Evolutionary conservation across 164 flowering plant genomes (phyloP).

Genomic region (Vitis rupestris): DNA sequence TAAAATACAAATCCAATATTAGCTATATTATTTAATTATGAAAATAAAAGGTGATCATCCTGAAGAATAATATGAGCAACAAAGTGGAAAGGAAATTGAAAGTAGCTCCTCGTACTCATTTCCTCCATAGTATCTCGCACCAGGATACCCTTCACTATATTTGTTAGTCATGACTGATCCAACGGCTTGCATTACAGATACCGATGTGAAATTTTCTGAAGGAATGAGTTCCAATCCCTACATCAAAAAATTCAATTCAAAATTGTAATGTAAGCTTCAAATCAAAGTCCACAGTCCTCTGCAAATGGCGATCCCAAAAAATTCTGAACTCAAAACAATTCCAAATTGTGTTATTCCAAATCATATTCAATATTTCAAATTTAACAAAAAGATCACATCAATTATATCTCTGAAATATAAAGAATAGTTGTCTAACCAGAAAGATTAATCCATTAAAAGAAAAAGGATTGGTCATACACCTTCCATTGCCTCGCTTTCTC

Average conservation of each 20-base stretch:
- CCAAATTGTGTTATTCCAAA: too few species aligned
- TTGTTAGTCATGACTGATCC: conserved; percentile 99
- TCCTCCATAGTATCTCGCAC: conserved; percentile 99
- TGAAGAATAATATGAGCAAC: not conserved
- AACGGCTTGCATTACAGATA: conserved; percentile 99
- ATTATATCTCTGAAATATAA: too few species aligned
- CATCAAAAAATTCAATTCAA: too few species aligned
- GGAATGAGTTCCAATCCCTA: conserved; percentile 97
- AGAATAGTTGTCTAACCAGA: too few species aligned
- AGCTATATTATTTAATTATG: not conserved
- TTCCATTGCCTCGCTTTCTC: conserved; percentile 88
- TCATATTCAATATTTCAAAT: too few species aligned
- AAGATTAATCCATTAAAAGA: too few species aligned
- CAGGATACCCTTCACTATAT: conserved; percentile 99
- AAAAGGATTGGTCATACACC: conserved; percentile 24
- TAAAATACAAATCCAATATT: not conserved
- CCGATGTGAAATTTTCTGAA: conserved; percentile 97
- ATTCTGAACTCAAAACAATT: too few species aligned
- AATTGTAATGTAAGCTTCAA: too few species aligned
- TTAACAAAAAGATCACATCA: too few species aligned
- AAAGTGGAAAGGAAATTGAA: not conserved
- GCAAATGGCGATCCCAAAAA: too few species aligned
- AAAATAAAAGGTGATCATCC: too few species aligned
- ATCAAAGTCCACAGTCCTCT: too few species aligned
- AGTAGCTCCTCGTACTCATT: conserved; percentile 66